Base-by-base conservation (phyloP, 2,329 filamentous ascomycete species). In the Aspergillus quadrilineatus region DNA sequence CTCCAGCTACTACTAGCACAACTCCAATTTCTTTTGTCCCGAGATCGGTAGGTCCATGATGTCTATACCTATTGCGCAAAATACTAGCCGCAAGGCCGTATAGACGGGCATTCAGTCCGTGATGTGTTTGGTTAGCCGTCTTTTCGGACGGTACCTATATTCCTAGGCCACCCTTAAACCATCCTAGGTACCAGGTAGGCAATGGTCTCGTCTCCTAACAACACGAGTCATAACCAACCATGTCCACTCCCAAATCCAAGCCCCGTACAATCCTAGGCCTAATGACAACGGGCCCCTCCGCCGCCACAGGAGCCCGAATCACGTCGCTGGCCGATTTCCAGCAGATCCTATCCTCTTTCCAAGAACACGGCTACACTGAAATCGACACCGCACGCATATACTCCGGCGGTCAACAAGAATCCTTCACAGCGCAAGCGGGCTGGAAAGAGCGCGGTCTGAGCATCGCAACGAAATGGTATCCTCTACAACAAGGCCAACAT, bases 391-490 rank as follows among this genome's bases (percentile, higher is more conserved):
- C 54, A 2, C 54, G 54, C 29, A 29, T 47, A 12, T 56, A 56
- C 49, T 42, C 17, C 14, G 42, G 32, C 14, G 30, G 48, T 8
- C 15, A 50, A n/a, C 54, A 56, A 17, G 54, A 56, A 47, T 43
- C 54, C 17, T 56, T 56, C 22, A 56, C 54, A 4, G 34, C 48
- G 9, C 42, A 46, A 15, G 54, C 54, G 9, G 43, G 49, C 43
- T 56, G 54, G 48, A 56, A 56, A 42, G 54, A 46, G 42, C 54
- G 54, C 10, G 48, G 42, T 26, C 17, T 56, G 6, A 56, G 36
- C 7, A 39, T 46, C n/a, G 54, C 54, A 3, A 56, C 54, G 8
- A 56, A 56, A 36, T 56, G 54, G 54, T 56, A 56, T 26, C 54
- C 48, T 6, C 22, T 47, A 15, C 32, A 56, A 28, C 34, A 37